Evolutionary conservation across 495 filamentous ascomycete genomes (phyloP).

Genomic region (Aspergillus olivimuriae): DNA sequence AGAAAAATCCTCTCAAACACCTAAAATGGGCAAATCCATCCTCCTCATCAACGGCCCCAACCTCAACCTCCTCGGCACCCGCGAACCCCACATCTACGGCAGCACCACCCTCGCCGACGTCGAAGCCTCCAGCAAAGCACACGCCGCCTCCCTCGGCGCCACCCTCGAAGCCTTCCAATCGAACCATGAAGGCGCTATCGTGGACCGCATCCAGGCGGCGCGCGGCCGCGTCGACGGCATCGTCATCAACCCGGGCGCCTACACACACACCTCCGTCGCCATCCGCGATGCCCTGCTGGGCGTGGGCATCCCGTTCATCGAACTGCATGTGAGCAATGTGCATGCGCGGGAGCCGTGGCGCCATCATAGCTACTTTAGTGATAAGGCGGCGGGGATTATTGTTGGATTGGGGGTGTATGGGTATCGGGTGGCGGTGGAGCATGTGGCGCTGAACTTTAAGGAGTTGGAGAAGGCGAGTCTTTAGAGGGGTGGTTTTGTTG

Average conservation of each 20-base stretch:
- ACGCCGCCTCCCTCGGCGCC: slow-evolving; percentile 36
- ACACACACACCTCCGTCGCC: slow-evolving; percentile 63
- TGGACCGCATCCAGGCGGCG: slow-evolving; percentile 54
- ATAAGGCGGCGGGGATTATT: slow-evolving; percentile 64
- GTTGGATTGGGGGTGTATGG: slow-evolving; percentile 62
- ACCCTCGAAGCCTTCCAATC: slow-evolving; percentile 53
- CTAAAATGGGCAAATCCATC: slow-evolving; percentile 47
- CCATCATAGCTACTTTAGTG: slow-evolving; percentile 60
- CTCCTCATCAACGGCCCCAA: slow-evolving; percentile 77
- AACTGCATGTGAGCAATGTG: slow-evolving; percentile 65
- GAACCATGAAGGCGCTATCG: slow-evolving; percentile 59
- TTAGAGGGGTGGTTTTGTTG: slow-evolving; percentile 1
- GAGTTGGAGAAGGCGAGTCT: slow-evolving; percentile 28
- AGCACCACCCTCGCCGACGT: slow-evolving; percentile 55
- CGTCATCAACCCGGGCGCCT: slow-evolving; percentile 64
- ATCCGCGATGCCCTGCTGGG: slow-evolving; percentile 61
- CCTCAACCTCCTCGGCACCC: slow-evolving; percentile 69
- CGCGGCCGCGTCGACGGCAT: slow-evolving; percentile 50
- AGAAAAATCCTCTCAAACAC: not conserved
- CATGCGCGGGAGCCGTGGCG: slow-evolving; percentile 59
- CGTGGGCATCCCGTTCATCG: slow-evolving; percentile 61
- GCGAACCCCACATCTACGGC: slow-evolving; percentile 67
- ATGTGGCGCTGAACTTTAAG: slow-evolving; percentile 43
- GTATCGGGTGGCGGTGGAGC: slow-evolving; percentile 64
- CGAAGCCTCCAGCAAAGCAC: slow-evolving; percentile 33